phyloP scores from a whole-genome alignment of 352 stramenopile species.

The Globisporangium okanoganense region DNA sequence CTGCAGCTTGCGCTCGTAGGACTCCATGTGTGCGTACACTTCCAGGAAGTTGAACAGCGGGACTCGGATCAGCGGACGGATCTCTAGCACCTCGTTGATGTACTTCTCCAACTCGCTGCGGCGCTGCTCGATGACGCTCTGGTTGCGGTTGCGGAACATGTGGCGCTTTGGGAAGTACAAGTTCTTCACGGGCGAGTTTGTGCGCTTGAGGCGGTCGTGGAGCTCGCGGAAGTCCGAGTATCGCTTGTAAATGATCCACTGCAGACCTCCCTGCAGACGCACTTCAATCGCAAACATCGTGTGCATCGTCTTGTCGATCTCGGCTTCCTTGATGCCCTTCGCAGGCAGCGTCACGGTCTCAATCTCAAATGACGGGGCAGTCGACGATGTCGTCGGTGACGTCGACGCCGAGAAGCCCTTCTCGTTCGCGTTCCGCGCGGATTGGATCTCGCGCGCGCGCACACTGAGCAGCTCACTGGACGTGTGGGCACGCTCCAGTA shows the following conservation, averaged over 20 bases:
- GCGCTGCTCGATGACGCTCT: conserved; percentile 84
- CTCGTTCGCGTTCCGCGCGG: conserved; percentile 33
- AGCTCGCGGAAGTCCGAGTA: conserved; percentile 89
- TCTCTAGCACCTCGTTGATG: conserved; percentile 83
- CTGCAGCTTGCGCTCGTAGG: conserved; percentile 80
- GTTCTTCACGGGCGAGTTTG: conserved; percentile 71
- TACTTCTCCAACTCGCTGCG: conserved; percentile 85
- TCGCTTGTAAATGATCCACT: conserved; percentile 87
- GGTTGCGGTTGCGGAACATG: conserved; percentile 80
- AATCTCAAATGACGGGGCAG: conserved; percentile 75
- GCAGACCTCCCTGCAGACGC: conserved; percentile 67
- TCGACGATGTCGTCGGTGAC: conserved; percentile 27
- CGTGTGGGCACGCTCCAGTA: conserved; percentile 67
- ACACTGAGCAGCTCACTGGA: conserved; percentile 65
- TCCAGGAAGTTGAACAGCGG: conserved; percentile 88
- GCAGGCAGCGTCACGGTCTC: conserved; percentile 71
- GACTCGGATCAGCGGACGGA: conserved; percentile 73
- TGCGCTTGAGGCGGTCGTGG: conserved; percentile 78
- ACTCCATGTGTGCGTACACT: conserved; percentile 86
- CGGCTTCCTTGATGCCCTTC: conserved; percentile 64
- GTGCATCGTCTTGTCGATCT: conserved; percentile 81
- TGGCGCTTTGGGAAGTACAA: conserved; percentile 85
- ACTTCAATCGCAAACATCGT: conserved; percentile 83
- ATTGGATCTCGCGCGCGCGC: conserved; percentile 43
- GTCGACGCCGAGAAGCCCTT: conserved; percentile 26